Conservation (phyloP, 495 filamentous ascomycete species). For the Cudoniella acicularis region DNA sequence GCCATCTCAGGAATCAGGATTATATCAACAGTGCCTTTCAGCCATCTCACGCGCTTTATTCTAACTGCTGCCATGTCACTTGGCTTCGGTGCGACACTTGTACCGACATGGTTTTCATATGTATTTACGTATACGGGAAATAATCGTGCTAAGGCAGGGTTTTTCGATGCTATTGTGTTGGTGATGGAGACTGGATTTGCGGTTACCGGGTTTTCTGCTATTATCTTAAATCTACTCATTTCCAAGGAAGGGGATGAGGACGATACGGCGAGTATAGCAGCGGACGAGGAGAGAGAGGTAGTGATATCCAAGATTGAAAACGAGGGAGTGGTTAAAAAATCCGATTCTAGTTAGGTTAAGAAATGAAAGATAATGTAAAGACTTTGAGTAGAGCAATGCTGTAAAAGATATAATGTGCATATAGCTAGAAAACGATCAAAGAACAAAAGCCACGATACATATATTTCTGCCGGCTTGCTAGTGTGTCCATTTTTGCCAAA, state of each 20-base stretch:
- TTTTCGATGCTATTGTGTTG: constrained; percentile 77
- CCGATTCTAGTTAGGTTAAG: no score
- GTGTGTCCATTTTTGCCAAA: no score
- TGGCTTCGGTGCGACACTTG: constrained; percentile 77
- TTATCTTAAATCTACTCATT: constrained; percentile 70
- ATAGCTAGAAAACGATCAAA: no score
- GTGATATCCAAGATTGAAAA: no score
- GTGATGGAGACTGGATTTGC: constrained; percentile 79
- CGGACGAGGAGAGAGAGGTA: no score
- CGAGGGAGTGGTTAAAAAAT: no score
- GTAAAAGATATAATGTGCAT: no score
- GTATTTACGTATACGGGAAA: constrained; percentile 70
- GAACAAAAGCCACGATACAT: no score
- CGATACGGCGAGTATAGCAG: constrained; percentile 38
- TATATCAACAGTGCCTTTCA: constrained; percentile 73
- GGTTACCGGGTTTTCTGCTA: constrained; percentile 64
- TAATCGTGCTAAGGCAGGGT: constrained; percentile 68
- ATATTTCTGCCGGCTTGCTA: no score
- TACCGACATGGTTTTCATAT: constrained; percentile 70
- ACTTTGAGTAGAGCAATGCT: no score
- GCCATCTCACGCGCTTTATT: constrained; percentile 82
- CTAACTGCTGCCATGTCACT: constrained; percentile 73
- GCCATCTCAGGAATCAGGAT: constrained; percentile 85
- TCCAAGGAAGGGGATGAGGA: constrained; percentile 63
- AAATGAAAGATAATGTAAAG: no score